Base-by-base conservation (phyloP, 768 basidiomycete genomes). In the Sporobolomyces roseus region DNA sequence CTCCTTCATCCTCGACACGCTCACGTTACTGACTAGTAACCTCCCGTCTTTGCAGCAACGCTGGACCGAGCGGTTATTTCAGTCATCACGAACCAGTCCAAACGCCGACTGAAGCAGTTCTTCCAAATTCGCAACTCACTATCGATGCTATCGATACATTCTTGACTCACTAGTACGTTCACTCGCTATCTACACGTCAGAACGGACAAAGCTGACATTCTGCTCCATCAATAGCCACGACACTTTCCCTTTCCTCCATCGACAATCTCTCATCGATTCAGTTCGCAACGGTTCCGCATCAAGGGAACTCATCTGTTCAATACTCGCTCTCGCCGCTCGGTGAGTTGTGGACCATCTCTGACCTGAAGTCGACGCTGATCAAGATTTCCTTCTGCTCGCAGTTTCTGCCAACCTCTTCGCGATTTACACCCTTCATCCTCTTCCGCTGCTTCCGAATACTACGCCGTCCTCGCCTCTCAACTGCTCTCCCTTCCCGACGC, bases 211-310 rank as follows among this genome's bases (percentile, higher is more conserved):
- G 12, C 45, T 14, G 45, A 46, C 12, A 14, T 6, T 6, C 45
- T 21, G 10, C 23, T 46, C 21, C 45, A n/a, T n/a, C 19, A 16
- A 3, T 27, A 67, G 66, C 54, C 64, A 68, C 71, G 66, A 72
- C 60, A 72, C 63, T 13, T 72, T 72, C 54, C 63, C 63, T 25
- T 72, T 68, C 54, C 49, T 72, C 19, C 71, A 72, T 41, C 66
- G 63, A 0, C 63, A 54, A 1, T 68, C 63, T 3, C 59, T 72
- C 3, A 46, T 45, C 6, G 54, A 61, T 3, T 60, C 63, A 14
- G 51, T 68, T 32, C 56, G 32, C 9, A 46, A 62, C 9, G 60
- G 54, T 8, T 43, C 59, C 4, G 66, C 66, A 1, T 64, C 71
- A 29, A 64, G 58, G 16, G 71, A 72, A 36, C 66, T 72, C 21